Percentiles rank a stretch among this genome's conserved stretches.
These are phyloP conservation scores for Corylus avellana DNA, from an alignment of 306 rosid species.

Conservation along the genomic window DNA sequence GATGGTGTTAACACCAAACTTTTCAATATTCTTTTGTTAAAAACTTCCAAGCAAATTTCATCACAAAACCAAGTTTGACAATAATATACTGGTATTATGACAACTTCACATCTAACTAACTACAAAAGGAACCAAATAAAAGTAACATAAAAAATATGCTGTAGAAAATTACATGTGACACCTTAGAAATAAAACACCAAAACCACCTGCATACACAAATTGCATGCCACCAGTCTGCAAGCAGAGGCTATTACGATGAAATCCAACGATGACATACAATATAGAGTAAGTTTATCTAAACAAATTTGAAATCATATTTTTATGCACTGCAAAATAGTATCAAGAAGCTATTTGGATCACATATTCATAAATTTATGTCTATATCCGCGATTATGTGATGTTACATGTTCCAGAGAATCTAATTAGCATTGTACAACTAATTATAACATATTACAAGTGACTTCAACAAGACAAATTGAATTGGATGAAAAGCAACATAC, in stretches of 20 bases:
- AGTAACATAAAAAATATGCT: no score
- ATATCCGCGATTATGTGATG: no score
- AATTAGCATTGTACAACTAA: constrained; percentile 3
- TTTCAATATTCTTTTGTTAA: no score
- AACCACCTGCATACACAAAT: background rate
- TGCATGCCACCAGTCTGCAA: background rate
- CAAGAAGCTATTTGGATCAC: background rate
- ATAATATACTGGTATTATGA: no score
- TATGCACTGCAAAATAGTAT: background rate
- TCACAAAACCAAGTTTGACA: background rate
- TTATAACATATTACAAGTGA: background rate
- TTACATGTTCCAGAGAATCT: background rate
- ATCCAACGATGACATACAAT: no score
- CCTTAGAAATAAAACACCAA: background rate
- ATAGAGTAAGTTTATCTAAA: no score
- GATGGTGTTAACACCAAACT: no score
- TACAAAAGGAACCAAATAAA: no score
- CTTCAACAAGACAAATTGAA: constrained; percentile 8
- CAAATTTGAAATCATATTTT: no score
- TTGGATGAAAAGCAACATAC: constrained; percentile 44
- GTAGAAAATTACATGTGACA: background rate
- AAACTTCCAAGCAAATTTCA: background rate
- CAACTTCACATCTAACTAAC: no score
- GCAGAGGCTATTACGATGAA: background rate
- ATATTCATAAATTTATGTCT: background rate